Evolutionary conservation across 768 basidiomycete species (phyloP), one percentile per base, ranked within the genome.

Genomic region (Phallus indusiatus): DNA sequence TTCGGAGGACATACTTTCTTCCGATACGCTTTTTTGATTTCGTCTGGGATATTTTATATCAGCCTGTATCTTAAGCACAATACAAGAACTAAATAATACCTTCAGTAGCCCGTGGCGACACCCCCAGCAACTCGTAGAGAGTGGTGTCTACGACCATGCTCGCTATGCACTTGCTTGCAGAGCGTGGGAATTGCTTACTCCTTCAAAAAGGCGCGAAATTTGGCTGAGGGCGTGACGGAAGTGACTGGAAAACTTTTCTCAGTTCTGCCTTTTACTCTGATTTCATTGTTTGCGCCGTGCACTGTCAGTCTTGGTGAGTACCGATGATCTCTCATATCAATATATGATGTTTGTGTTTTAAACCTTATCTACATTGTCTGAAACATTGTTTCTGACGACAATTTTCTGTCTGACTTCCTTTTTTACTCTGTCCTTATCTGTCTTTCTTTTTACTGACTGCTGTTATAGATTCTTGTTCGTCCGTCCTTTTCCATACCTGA

Each of bases 11-110:
- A 55, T 56, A 90, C 92, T 84, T 94, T 94, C 75, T 82, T 88
- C 69, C 88, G 86, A 69, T 97, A 97, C 16, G 94, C 94, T 68
- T 89, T 90, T 73, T 94, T 94, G 66, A 97, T 91, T 63, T 97
- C 91, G 64, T 78, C 90, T 87, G 63, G 37, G 53, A 17, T 58
- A 61, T 55, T 49, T 47, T 22, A 50, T 22, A 50, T 22, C 34
- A 50, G 37, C 42, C 60, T 61, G 34, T 56, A 2, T 42, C n/a
- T 42, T 42, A 4, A 42, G n/a, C 4, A 7, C 28, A 42, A 42
- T 14, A 42, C 12, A 42, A 42, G 9, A n/a, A 53, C 49, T 47
- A 60, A 60, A 16, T 64, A 73, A 52, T 68, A 90, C 90, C 85
- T 77, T 87, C 85, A 34, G 76, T 81, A 46, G 91, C 92, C 59